Evolutionary conservation across 225 moss, liverwort and hornwort species (phyloP).

Genomic region (Pseudisothecium myosuroides): DNA sequence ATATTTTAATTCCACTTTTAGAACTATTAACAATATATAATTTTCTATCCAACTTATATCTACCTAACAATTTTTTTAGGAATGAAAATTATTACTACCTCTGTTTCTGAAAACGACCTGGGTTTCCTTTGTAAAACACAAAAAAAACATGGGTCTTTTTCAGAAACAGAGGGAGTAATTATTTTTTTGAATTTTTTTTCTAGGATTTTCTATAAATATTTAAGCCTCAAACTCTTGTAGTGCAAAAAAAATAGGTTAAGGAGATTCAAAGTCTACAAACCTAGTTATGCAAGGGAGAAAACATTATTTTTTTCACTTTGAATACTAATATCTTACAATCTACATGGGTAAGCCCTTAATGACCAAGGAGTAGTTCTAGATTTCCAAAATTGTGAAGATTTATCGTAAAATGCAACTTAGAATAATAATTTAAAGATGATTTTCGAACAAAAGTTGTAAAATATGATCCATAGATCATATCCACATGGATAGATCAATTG

Average conservation of each 20-base stretch:
- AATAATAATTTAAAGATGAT: neutral
- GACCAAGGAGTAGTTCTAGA: fast-evolving
- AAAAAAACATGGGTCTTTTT: too few relatives aligned
- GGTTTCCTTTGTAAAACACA: too few relatives aligned
- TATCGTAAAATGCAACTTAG: neutral
- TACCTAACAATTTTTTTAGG: neutral
- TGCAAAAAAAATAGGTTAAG: neutral
- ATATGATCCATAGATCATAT: too few relatives aligned
- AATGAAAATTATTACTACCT: neutral
- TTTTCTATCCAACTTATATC: neutral
- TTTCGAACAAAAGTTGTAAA: too few relatives aligned
- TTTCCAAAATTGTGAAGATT: neutral
- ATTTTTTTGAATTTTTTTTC: neutral
- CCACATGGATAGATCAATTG: too few relatives aligned
- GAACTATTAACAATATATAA: neutral
- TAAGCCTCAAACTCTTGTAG: neutral
- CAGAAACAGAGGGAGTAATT: too few relatives aligned
- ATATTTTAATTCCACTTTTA: neutral
- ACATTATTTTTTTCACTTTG: neutral
- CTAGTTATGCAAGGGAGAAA: neutral
- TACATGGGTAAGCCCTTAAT: neutral
- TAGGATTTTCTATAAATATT: neutral
- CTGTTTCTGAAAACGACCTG: too few relatives aligned
- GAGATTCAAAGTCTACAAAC: neutral
- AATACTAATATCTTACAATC: neutral